Evolutionary conservation across 2,329 filamentous ascomycete genomes (phyloP).

Genomic region (Sporothrix inflata): DNA sequence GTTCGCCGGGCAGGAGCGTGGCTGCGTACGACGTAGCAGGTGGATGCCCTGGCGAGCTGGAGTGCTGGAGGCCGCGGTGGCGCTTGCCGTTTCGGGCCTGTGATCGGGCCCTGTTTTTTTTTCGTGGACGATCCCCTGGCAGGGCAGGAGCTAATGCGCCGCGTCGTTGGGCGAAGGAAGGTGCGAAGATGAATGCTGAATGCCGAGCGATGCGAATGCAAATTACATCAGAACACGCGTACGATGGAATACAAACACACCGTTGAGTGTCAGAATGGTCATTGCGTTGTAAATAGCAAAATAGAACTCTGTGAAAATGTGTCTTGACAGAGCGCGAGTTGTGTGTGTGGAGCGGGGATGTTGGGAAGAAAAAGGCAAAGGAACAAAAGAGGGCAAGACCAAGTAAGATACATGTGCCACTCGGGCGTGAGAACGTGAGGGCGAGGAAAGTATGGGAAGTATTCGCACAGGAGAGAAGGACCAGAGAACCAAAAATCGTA

Average conservation of each 20-base stretch:
- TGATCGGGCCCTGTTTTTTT: not conserved
- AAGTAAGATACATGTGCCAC: not conserved
- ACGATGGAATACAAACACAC: not conserved
- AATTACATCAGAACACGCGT: conserved; percentile 2
- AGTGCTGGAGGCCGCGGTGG: conserved; percentile 22
- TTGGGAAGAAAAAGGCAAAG: not conserved
- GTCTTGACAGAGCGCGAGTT: not conserved
- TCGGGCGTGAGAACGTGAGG: not conserved
- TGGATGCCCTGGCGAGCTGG: conserved; percentile 8
- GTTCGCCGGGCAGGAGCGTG: conserved; percentile 24
- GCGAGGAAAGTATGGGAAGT: not conserved
- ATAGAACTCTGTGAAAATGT: not conserved
- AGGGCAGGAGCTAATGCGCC: conserved; percentile 6
- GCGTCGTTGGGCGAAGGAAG: conserved; percentile 2
- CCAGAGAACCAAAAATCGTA: not conserved
- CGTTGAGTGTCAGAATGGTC: not conserved
- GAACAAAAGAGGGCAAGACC: not conserved
- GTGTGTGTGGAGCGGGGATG: conserved; percentile 19
- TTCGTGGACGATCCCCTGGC: conserved; percentile 4
- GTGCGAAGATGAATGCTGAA: not conserved
- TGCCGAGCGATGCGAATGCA: not conserved
- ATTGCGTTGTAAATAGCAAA: not conserved
- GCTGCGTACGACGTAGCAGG: not conserved
- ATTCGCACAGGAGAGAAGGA: not conserved
- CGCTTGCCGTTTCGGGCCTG: conserved; percentile 26